A percentile compares a stretch with the other conserved stretches of the same genome.
phyloP scores from a whole-genome alignment of 495 filamentous ascomycete genomes.

The Entonaema liquescens region DNA sequence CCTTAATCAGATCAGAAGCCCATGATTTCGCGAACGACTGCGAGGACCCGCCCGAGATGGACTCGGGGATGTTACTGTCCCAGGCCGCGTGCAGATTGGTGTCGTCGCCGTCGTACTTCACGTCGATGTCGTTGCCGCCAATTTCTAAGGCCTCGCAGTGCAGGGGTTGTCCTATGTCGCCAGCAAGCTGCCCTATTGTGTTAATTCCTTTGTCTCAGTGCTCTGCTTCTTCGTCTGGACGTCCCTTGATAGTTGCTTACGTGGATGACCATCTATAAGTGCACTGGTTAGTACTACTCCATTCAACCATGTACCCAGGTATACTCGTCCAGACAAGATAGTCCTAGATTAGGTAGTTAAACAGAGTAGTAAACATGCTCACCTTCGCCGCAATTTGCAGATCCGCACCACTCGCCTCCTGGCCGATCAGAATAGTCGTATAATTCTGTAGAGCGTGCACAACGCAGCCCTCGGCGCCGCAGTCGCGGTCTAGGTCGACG shows the following conservation, averaged over 20 bases:
- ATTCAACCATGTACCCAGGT: not conserved
- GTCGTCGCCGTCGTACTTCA: conserved; percentile 59
- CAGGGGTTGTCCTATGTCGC: conserved; percentile 71
- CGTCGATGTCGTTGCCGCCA: conserved; percentile 69
- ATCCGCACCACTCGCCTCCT: conserved; percentile 30
- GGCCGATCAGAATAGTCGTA: conserved; percentile 41
- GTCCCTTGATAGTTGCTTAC: conserved; percentile 42
- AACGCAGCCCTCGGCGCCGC: conserved; percentile 64
- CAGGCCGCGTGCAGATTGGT: conserved; percentile 72
- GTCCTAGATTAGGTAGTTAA: not conserved
- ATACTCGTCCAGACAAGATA: not conserved
- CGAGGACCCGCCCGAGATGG: conserved; percentile 58
- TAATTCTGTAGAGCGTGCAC: conserved; percentile 72
- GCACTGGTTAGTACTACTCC: not conserved
- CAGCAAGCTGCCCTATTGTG: conserved; percentile 55
- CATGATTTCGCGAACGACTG: conserved; percentile 49
- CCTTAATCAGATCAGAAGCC: conserved; percentile 47
- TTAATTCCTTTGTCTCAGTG: conserved; percentile 5
- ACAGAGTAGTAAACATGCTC: not conserved
- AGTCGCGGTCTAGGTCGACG: conserved; percentile 66
- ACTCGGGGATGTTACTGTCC: conserved; percentile 71
- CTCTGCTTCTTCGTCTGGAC: not conserved
- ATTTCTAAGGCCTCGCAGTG: conserved; percentile 66
- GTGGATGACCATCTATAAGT: conserved; percentile 63
- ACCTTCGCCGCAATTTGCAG: conserved; percentile 44